A percentile compares a stretch with the other conserved stretches of the same genome.
phyloP scores from a whole-genome alignment of 129 eudicot species.

The Chrysanthemum seticuspe region DNA sequence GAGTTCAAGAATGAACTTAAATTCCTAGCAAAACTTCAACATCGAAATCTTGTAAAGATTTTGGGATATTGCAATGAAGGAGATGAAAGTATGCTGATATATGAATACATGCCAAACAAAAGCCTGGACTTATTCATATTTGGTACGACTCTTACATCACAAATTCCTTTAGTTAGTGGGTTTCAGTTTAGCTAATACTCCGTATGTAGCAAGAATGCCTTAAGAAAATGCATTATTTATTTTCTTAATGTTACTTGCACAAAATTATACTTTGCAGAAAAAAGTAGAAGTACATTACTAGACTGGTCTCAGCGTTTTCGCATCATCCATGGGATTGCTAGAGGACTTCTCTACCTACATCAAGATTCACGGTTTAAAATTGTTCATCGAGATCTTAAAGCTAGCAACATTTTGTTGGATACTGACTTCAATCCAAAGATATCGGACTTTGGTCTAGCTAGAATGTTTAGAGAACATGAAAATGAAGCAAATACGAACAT shows the following conservation, averaged over 20 bases:
- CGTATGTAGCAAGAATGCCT: too few species aligned
- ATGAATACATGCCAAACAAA: too few species aligned
- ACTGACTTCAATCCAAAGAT: constrained; percentile 26
- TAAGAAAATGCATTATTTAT: too few species aligned
- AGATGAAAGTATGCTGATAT: too few species aligned
- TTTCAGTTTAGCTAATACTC: background rate
- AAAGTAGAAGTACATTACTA: background rate
- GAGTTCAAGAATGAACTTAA: too few species aligned
- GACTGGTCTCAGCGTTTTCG: background rate
- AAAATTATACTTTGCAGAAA: background rate
- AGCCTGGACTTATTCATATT: too few species aligned
- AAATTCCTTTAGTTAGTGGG: background rate
- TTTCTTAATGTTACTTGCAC: background rate
- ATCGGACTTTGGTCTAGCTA: constrained; percentile 48
- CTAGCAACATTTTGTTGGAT: constrained; percentile 30
- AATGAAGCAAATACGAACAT: constrained; percentile 19
- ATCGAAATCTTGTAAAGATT: background rate
- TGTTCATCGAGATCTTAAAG: constrained; percentile 28
- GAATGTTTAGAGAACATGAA: constrained; percentile 35
- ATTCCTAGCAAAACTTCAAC: background rate
- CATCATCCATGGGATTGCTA: constrained; percentile 25
- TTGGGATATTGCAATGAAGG: too few species aligned
- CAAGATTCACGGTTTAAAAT: constrained; percentile 16
- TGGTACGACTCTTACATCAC: too few species aligned
- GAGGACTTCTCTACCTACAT: constrained; percentile 25